Base-by-base conservation (phyloP, 768 basidiomycete genomes). In the Neoboletus magnificus region DNA sequence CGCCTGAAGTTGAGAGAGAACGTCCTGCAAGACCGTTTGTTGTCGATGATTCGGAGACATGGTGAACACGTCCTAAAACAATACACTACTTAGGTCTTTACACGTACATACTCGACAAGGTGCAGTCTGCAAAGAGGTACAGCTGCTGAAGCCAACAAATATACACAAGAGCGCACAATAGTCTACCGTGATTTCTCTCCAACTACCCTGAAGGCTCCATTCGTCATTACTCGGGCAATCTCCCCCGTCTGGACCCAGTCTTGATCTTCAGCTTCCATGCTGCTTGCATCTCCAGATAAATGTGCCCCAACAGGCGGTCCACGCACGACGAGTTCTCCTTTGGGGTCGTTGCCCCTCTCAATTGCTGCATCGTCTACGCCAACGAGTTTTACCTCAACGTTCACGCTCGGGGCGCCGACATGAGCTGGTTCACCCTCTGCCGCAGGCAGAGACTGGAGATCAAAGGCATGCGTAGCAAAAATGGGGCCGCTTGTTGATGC, bases 331-430 rank as follows among this genome's bases (percentile, higher is more conserved):
- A 93, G 71, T 25, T 68, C 65, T 1, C 91, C 91, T 8, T 66
- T 70, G 2, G 90, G 89, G 62, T 92, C 87, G 3, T 60, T 78
- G 3, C 88, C 90, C 3, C 62, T 71, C 66, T 91, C 91, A 9
- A 91, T 75, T 11, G 71, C 69, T 1, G 75, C 76, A 51, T 95
- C 91, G 41, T 86, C 76, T 11, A 91, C 81, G 0, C 79, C 85
- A 0, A 79, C 66, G n/a, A 98, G 77, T 66, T 93, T 88, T 6
- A 82, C 84, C 70, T 97, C 95, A 0, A 93, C 76, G 63, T 95
- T 95, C 51, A 86, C 77, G n/a, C 84, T 81, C 3, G 95, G 94
- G 4, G 93, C 86, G 5, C 93, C 94, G 13, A 82, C 81, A 55
- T 82, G 81, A 15, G 78, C 74, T 10, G 68, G 55, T 36, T 73